Percentiles rank a stretch among this genome's conserved stretches.
These are phyloP conservation scores for Cordyceps militaris DNA, from an alignment of 2,329 filamentous ascomycete genomes.

Conservation along the genomic window DNA sequence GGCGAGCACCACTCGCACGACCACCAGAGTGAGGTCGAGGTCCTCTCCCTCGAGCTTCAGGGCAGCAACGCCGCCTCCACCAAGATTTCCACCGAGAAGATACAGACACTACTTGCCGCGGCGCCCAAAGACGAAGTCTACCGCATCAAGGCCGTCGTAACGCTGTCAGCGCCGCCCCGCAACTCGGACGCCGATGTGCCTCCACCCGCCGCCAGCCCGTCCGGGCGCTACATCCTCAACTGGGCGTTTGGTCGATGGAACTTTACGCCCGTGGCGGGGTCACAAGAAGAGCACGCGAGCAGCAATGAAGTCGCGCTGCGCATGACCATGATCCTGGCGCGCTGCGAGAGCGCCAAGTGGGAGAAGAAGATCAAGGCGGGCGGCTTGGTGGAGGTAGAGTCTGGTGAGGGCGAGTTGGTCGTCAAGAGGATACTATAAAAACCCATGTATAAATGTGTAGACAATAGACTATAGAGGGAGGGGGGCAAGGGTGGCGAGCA, in stretches of 20 bases:
- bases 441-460: slow-evolving; percentile 4
- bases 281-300: slow-evolving; percentile 44
- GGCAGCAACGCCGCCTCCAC: slow-evolving; percentile 25
- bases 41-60: slow-evolving; percentile 70
- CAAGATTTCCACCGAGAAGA: slow-evolving; percentile 49
- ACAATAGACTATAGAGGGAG: background rate
- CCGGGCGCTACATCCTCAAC: slow-evolving; percentile 75
- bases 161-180: slow-evolving; percentile 37
- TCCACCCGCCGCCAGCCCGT: slow-evolving; percentile 25
- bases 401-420: slow-evolving; percentile 41
- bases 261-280: slow-evolving; percentile 56
- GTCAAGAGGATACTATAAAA: slow-evolving; percentile 33
- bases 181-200: slow-evolving; percentile 45
- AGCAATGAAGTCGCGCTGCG: slow-evolving; percentile 51
- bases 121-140: slow-evolving; percentile 93
- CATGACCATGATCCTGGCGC: slow-evolving; percentile 69
- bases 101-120: slow-evolving; percentile 59
- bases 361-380: slow-evolving; percentile 61
- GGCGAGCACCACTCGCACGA: slow-evolving; percentile 31
- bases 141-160: slow-evolving; percentile 72
- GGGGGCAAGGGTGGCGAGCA: background rate
- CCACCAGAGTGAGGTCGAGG: slow-evolving; percentile 85
- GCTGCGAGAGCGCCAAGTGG: slow-evolving; percentile 70
- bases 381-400: slow-evolving; percentile 42
- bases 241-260: slow-evolving; percentile 98